Evolutionary conservation across 305 asterid genomes (phyloP), one percentile per base, ranked within the genome.

Genomic region (Fraxinus sp.): DNA sequence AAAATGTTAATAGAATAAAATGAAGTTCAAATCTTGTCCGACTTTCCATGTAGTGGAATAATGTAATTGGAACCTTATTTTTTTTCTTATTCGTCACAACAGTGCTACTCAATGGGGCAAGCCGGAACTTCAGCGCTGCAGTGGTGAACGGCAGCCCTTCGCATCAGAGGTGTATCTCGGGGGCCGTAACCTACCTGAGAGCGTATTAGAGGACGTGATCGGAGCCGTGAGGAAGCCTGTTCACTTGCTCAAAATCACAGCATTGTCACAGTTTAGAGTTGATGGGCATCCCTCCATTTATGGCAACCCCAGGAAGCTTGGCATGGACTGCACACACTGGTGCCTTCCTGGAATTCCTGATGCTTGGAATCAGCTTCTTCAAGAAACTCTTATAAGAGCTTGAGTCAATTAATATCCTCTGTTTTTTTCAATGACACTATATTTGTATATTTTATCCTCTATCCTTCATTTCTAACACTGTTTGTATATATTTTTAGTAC

Each of bases 301-400:
- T 64, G 89, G 90, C 18, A 83, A 81, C 26, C 83, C 80, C 7
- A 39, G 72, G 7, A 75, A 81, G 26, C 79, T 33, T 2, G 86
- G 84, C n/a, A 86, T 81, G 82, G 93, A 89, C 75, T 90, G 92
- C 46, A 89, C 90, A 1, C 92, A 89, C 37, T 89, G 92, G 91
- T 90, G 93, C 52, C 87, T 89, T 64, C 89, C 93, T 0, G 93
- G 93, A 35, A 85, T 89, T 5, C 92, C 91, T 6, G 92, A 90
- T 78, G 30, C 43, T 0, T 89, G 93, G 93, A 90, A 90, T 52
- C 82, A 87, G 28, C 81, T 90, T 14, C 81, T 90, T 18, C 86
- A 87, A 64, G 85, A 86, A 10, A 39, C 75, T 37, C 82, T 86
- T 79, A 37, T 28, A 30, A 49, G 59, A 80, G 0, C 79, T 81